phyloP scores from a whole-genome alignment of 441 rosid genomes.

The Macaranga tanarius region DNA sequence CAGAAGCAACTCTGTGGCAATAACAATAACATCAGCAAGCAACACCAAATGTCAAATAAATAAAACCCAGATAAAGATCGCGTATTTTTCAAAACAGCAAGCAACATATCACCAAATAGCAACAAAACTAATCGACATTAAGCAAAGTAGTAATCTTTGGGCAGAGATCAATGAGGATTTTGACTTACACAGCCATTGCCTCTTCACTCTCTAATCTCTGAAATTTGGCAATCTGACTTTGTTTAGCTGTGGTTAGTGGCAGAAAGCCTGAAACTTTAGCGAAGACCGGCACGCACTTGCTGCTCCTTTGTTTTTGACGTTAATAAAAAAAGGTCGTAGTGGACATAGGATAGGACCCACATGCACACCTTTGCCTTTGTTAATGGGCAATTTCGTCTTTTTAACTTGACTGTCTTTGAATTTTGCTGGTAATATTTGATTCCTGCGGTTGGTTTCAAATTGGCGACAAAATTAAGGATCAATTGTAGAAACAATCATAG shows the following conservation, averaged over 20 bases:
- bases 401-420: background rate
- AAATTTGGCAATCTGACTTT: constrained; percentile 7
- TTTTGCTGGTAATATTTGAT: too few species aligned
- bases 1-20: constrained; percentile 74
- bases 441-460: background rate
- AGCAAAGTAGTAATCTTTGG: background rate
- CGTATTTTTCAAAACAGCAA: too few species aligned
- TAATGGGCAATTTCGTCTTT: background rate
- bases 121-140: background rate
- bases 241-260: too few species aligned
- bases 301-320: background rate
- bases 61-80: background rate
- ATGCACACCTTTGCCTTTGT: background rate
- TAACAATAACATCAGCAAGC: background rate
- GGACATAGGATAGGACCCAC: background rate
- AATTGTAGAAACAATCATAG: background rate
- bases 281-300: background rate
- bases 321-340: background rate
- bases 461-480: background rate
- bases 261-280: too few species aligned
- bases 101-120: too few species aligned
- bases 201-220: background rate
- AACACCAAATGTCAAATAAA: background rate
- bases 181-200: constrained; percentile 30
- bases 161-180: background rate